Evolutionary conservation across 1,284 basidiomycete species (phyloP), one percentile per base, ranked within the genome.

Genomic region (Xerocomus minutiporus): DNA sequence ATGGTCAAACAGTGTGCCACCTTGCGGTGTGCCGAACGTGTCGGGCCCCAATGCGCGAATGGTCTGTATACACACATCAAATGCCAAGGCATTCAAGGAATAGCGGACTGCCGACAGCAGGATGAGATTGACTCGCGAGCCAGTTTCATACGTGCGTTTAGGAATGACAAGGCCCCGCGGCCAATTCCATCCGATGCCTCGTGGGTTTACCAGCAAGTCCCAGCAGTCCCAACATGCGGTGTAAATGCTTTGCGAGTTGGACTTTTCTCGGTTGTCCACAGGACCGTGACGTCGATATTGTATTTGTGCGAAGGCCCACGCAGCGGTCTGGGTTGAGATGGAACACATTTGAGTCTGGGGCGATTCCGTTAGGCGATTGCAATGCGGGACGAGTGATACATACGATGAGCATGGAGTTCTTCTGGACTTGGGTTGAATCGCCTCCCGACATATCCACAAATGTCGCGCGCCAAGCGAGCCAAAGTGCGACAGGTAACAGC

Each of bases 1-100:
- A 12, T 63, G 45, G 59, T 82, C 74, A 61, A 78, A 83, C 44
- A 85, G 77, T 25, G 75, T 69, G 3, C 74, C 75, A 2, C 67
- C 67, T 0, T 46, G 15, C 28, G 40, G 9, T 4, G 63, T 56
- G 32, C 56, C 60, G 11, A 67, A 57, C 5, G 54, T 57, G 15
- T 53, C 50, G 0, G 65, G 61, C 7, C 54, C 55, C 35, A 63
- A 11, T 13, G 40, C 11, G 15, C 62, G 57, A 4, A 57, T 39
- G 31, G 6, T 13, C 44, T 58, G 60, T 5, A 55, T 17, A 25
- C 52, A 53, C 1, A 51, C 53, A 38, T 66, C 65, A 25, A 56
- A 59, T 11, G 50, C 62, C 5, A 65, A 3, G 1, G 36, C 48
- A 28, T 61, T 44, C 9, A 57, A 17, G 1, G 25, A 46, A 1